Conservation (phyloP, 2,329 filamentous ascomycete genomes). For the Trichoderma arundinaceum region DNA sequence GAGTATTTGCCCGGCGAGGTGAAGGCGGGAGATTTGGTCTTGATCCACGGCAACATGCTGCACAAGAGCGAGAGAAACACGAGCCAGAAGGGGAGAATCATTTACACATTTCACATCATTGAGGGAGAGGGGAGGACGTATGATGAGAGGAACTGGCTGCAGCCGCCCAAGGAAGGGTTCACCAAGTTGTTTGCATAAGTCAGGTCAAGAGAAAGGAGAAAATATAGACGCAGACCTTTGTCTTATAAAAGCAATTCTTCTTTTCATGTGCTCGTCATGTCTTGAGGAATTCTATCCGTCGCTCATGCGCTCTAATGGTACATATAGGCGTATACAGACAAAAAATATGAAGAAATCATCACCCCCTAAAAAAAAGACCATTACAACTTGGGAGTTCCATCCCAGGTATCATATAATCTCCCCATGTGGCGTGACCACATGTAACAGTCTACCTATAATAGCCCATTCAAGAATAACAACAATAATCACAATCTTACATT, state of each 20-base stretch:
- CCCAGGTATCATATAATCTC: constrained; percentile 36
- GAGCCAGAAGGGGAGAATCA: constrained; percentile 84
- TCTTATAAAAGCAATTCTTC: neutral
- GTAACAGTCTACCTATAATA: constrained; percentile 37
- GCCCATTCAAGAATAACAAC: neutral
- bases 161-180: constrained; percentile 81
- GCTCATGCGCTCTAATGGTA: constrained; percentile 27
- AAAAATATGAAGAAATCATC: neutral
- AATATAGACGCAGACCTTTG: neutral
- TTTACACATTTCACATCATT: constrained; percentile 98
- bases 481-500: neutral
- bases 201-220: neutral
- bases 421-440: constrained; percentile 16
- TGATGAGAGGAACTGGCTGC: constrained; percentile 90
- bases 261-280: constrained; percentile 16
- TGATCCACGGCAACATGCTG: constrained; percentile 94
- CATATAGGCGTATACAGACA: constrained; percentile 12
- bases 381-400: constrained; percentile 28
- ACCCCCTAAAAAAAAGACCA: neutral
- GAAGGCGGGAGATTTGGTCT: constrained; percentile 84
- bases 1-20: constrained; percentile 83
- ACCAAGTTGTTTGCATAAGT: constrained; percentile 63
- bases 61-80: constrained; percentile 96
- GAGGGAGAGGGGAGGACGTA: constrained; percentile 77
- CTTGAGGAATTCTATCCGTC: constrained; percentile 22